phyloP scores from a whole-genome alignment of 352 stramenopile species.

The Pythium aristosporum region DNA sequence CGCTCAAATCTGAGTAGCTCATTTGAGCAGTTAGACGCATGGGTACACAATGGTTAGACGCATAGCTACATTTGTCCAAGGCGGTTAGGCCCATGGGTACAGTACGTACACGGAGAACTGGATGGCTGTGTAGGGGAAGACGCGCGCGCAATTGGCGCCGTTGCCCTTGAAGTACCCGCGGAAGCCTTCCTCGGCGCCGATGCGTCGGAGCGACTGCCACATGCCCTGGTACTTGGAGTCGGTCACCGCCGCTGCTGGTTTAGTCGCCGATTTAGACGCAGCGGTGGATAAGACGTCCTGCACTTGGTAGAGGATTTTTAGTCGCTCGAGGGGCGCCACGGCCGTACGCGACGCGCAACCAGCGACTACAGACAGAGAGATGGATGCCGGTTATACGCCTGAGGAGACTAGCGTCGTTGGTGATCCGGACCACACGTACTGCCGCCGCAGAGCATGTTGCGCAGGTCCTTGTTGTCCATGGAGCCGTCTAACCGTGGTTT shows the following conservation, averaged over 20 bases:
- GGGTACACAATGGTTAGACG: too few species aligned
- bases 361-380: conserved; percentile 38
- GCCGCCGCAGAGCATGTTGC: conserved; percentile 75
- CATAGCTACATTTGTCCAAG: not conserved
- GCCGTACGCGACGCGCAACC: conserved; percentile 66
- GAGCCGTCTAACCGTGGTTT: not conserved
- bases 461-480: conserved; percentile 47
- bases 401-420: not conserved
- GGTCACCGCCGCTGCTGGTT: too few species aligned
- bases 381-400: not conserved
- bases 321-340: conserved; percentile 67
- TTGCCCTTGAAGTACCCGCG: conserved; percentile 77
- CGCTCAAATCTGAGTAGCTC: conserved; percentile 43
- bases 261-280: not conserved
- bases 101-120: conserved; percentile 57
- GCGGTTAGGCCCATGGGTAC: conserved; percentile 5
- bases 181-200: conserved; percentile 58
- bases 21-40: not conserved
- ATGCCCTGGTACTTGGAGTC: conserved; percentile 57
- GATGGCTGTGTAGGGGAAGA: conserved; percentile 79
- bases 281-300: conserved; percentile 44
- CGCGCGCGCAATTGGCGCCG: conserved; percentile 75
- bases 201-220: conserved; percentile 55
- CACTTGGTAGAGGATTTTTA: conserved; percentile 83
- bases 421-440: conserved; percentile 37